These are phyloP conservation scores for Termitomyces sp. DNA, from an alignment of 768 basidiomycete genomes.

Conservation along the genomic window DNA sequence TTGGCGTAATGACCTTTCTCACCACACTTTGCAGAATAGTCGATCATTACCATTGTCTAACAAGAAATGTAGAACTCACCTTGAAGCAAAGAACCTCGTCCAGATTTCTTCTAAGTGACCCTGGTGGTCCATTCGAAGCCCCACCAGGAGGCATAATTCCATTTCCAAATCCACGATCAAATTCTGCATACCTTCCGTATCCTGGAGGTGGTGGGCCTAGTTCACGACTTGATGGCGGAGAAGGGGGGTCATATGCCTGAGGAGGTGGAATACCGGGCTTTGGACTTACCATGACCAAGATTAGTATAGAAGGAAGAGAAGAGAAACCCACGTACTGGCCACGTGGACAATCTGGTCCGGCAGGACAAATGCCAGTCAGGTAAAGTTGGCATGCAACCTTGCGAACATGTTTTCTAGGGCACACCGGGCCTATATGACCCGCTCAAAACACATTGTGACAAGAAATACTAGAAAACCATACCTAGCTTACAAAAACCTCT, in stretches of 20 bases:
- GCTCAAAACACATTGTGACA: conserved; percentile 1
- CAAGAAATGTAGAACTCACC: conserved; percentile 31
- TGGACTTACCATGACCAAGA: conserved; percentile 46
- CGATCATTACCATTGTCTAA: neutral
- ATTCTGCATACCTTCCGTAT: conserved; percentile 79
- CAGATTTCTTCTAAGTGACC: conserved; percentile 59
- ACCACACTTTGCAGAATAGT: conserved; percentile 54
- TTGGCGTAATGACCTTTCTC: conserved; percentile 96
- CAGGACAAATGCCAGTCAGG: conserved; percentile 88
- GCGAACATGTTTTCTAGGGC: conserved; percentile 89
- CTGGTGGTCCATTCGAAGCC: conserved; percentile 20
- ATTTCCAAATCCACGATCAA: conserved; percentile 48
- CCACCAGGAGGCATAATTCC: conserved; percentile 20
- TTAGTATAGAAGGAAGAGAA: conserved; percentile 7
- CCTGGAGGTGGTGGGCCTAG: conserved; percentile 91
- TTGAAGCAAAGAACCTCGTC: conserved; percentile 88
- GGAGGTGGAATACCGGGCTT: conserved; percentile 34
- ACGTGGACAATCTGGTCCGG: conserved; percentile 80
- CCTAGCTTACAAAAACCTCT: conserved; percentile 94
- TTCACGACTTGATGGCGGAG: conserved; percentile 68
- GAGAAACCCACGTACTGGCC: conserved; percentile 67
- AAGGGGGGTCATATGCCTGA: conserved; percentile 51
- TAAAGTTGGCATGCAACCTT: conserved; percentile 89
- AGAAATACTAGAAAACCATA: conserved; percentile 33
- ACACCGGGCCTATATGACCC: conserved; percentile 59